Base-by-base conservation (phyloP, 2,329 filamentous ascomycete species). In the Pyricularia grisea region DNA sequence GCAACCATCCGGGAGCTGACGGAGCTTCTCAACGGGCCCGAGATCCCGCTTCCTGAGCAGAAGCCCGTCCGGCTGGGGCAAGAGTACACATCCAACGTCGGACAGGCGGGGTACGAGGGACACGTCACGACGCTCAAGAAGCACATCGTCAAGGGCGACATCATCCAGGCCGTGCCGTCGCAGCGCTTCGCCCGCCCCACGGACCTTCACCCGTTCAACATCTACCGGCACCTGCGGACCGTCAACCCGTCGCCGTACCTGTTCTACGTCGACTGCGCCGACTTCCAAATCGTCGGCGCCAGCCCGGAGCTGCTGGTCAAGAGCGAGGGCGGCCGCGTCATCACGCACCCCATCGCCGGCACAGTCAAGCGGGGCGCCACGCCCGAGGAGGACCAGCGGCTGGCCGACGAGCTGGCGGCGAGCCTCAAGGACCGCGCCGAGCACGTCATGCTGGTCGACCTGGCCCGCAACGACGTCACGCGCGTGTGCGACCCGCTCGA, bases 201-300 rank as follows among this genome's bases (percentile, higher is more conserved):
- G 2, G 89, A 88, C 69, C 84, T 99, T 63, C 95, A 99, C 79
- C 94, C 95, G 0, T 99, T 98, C 85, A 99, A 98, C 83, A 92
- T 99, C 75, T 99, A 98, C 84, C 89, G 94, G 68, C 93, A 97
- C 78, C 86, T 99, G 55, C 92, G 95, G 71, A 97, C 93, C n/a
- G 92, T 98, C 76, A 99, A 99, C 78, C 95, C 95, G 0, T 97
- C 93, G 10, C 95, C 95, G 0, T 99, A 99, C 80, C 88, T 99
- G 50, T 99, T 99, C 84, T 99, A 94, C 81, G 88, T 99, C 71
- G 89, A 95, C 78, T 98, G 94, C 81, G 86, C 87, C 70, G 91
- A 92, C 76, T 98, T 99, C 81, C 92, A 97, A 78, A 94, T 99
- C 73, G 91, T 99, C 14, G 95, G 95, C 70, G 95, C 95, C 58